Base-by-base conservation (phyloP, 164 flowering plant genomes). In the Umbilicus rupestris region DNA sequence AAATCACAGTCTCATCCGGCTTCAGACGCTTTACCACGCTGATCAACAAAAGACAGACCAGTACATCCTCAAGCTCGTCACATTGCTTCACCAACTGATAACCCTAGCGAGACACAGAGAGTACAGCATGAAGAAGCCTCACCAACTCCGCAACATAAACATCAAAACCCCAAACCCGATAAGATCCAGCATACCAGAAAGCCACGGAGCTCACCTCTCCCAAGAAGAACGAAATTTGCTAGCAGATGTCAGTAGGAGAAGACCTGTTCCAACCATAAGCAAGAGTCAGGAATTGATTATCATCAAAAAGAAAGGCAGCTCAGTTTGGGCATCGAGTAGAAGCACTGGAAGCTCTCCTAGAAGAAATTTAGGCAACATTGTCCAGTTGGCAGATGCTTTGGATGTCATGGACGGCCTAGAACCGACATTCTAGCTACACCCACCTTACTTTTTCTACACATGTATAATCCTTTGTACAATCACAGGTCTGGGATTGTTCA, bases 21-120 rank as follows among this genome's bases (percentile, higher is more conserved):
- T 89, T 17, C 89, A 87, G 70, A 89, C 96, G 1, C 83, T 89
- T 2, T 83, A 87, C 68, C 90, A 87, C 33, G 96, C 96, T 0
- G 84, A 83, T 49, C 83, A 74, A 74, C 81, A 77, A 47, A 84
- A 78, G 71, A 79, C 78, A 30, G 92, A 89, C 6, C 3, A 2
- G 3, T 72, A 72, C 81, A 82, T 89, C 62, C 83, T 89, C 22
- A 89, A 87, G 33, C 47, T 85, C 50, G 82, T 85, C n/a, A 65
- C 74, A 12, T 83, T 74, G 84, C 92, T 89, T 73, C 83, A 85
- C 68, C 86, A 73, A 62, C 68, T 87, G 50, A 76, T 87, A 62
- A 74, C 66, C 69, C 65, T 66, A 20, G 79, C 79, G 1, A 77
- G 78, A 66, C 74, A 75, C 33, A 71, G 80, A 73, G 87, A 85